phyloP scores from a whole-genome alignment of 371 early-diverging fungal genomes.

The Zopfochytrium polystomum region DNA sequence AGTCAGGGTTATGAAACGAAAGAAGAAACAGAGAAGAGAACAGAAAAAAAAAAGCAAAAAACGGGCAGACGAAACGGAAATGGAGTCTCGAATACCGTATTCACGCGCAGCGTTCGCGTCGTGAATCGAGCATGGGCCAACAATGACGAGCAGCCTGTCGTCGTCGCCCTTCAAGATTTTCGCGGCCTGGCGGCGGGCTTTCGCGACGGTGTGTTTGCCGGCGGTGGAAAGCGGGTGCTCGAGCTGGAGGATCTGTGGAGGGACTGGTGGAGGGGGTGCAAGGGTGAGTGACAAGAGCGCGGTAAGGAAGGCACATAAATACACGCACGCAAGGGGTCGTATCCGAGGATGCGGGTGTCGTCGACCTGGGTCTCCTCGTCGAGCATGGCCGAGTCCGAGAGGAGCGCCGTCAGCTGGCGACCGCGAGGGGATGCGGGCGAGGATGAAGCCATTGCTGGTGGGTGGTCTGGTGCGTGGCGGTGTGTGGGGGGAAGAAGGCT shows the following conservation, averaged over 20 bases:
- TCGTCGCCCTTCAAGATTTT: conserved; percentile 74
- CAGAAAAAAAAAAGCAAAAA: no score
- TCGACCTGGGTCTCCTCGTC: conserved; percentile 31
- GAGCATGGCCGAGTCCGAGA: no score
- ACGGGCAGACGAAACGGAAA: background rate
- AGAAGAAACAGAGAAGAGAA: background rate
- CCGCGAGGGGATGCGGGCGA: no score
- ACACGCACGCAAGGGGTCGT: conserved; percentile 40
- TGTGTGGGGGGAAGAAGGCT: no score
- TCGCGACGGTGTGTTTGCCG: conserved; percentile 56
- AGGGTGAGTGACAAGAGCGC: background rate
- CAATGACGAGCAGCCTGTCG: conserved; percentile 83
- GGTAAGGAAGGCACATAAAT: background rate
- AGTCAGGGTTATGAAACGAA: background rate
- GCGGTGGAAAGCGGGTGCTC: conserved; percentile 69
- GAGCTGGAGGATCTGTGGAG: conserved; percentile 92
- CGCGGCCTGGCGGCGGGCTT: conserved; percentile 40
- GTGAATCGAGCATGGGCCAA: conserved; percentile 94
- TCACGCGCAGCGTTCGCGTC: conserved; percentile 81
- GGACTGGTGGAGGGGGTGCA: conserved; percentile 47
- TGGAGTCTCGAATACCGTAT: conserved; percentile 60
- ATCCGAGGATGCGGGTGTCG: conserved; percentile 43
- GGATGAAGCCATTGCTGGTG: no score
- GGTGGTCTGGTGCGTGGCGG: no score
- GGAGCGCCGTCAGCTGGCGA: no score